phyloP scores from a whole-genome alignment of 345 rosid genomes.

The Chamaenerion angustifolium region DNA sequence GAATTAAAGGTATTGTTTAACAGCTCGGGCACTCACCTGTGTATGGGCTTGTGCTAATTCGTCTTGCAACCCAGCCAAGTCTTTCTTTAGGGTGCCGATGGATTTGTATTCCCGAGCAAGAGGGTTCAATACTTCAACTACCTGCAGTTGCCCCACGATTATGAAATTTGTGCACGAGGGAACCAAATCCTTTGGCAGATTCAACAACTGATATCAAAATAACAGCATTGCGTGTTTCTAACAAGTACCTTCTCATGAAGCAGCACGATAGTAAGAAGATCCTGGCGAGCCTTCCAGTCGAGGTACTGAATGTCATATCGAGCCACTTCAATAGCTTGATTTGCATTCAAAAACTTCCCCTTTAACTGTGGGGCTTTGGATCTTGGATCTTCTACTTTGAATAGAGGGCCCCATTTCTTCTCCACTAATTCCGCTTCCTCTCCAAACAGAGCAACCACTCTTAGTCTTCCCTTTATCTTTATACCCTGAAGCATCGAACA shows the following conservation, averaged over 20 bases:
- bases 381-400: slow-evolving; percentile 94
- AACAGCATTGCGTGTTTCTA: too few relatives aligned
- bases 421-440: slow-evolving; percentile 54
- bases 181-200: not conserved
- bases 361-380: slow-evolving; percentile 60
- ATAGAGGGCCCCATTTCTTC: slow-evolving; percentile 72
- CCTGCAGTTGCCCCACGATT: slow-evolving; percentile 22
- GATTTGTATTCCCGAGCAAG: slow-evolving; percentile 95
- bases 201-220: not conserved
- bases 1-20: not conserved
- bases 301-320: slow-evolving; percentile 82
- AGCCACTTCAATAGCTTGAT: slow-evolving; percentile 90
- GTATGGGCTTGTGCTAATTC: slow-evolving; percentile 73
- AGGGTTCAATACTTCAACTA: slow-evolving; percentile 93
- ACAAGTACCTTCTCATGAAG: slow-evolving; percentile 78
- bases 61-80: slow-evolving; percentile 77
- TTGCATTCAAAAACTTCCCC: slow-evolving; percentile 77
- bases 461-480: slow-evolving; percentile 45
- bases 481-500: slow-evolving; percentile 26
- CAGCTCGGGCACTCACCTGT: slow-evolving; percentile 41
- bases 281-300: slow-evolving; percentile 98
- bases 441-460: slow-evolving; percentile 70
- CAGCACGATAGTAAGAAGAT: slow-evolving; percentile 79
- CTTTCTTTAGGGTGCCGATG: slow-evolving; percentile 78
- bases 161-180: not conserved